phyloP scores from a whole-genome alignment of 1,284 basidiomycete species.

The Coniferiporia sulphurascens region DNA sequence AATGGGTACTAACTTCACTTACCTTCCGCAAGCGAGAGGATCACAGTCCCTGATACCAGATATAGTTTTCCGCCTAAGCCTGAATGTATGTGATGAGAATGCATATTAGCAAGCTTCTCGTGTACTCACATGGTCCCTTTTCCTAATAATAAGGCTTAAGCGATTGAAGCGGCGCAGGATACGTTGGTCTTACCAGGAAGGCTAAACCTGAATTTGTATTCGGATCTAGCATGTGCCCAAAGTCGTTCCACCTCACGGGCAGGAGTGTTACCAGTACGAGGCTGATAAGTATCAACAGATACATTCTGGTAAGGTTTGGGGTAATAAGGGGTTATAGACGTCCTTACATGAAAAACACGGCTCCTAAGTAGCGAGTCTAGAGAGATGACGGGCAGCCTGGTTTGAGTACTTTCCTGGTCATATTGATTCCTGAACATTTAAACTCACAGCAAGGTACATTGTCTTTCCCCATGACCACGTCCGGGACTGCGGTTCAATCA shows the following conservation, averaged over 20 bases:
- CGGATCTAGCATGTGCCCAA: background rate
- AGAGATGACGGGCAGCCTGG: background rate
- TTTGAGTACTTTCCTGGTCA: background rate
- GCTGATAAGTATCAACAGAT: background rate
- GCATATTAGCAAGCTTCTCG: background rate
- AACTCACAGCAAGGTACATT: slow-evolving; percentile 2
- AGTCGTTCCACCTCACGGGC: slow-evolving; percentile 1
- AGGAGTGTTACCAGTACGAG: background rate
- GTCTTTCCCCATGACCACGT: slow-evolving; percentile 5
- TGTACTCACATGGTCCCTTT: background rate
- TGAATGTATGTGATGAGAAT: background rate
- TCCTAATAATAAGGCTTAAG: background rate
- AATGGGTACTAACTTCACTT: background rate
- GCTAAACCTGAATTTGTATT: background rate
- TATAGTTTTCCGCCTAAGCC: slow-evolving; percentile 5
- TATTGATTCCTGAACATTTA: background rate
- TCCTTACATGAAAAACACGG: slow-evolving; percentile 6
- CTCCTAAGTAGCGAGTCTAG: background rate
- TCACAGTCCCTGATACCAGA: background rate
- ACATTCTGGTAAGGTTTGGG: too few relatives aligned
- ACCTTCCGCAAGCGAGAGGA: slow-evolving; percentile 4
- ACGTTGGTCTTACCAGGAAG: background rate
- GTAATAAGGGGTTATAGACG: background rate
- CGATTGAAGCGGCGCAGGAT: background rate
- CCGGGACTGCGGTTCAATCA: background rate